Base-by-base conservation (phyloP, 192 early-diverging fungal species). In the Phlyctochytrium bullatum region DNA sequence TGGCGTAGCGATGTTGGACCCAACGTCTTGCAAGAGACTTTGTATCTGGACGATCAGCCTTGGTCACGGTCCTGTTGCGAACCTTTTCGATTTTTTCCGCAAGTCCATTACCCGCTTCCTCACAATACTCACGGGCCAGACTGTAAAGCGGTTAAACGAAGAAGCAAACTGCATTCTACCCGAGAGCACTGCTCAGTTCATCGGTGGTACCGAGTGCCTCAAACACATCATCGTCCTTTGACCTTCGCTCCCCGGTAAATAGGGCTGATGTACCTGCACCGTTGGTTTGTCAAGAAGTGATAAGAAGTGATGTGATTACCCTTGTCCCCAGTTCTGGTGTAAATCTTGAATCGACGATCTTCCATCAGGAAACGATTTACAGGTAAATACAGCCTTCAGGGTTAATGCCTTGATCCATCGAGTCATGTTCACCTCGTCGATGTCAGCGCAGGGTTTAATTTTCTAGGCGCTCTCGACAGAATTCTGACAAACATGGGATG, bases 241-340 rank as follows among this genome's bases (percentile, higher is more conserved):
- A 28, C n/a, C 92, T 85, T 34, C 94, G 83, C 73, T 98, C 93
- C 23, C 96, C 96, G 24, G 90, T 94, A 73, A 85, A 98, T 35
- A 98, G 80, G 0, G 92, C 77, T 0, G 94, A 95, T 12, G 91
- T 91, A 53, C 90, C 89, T 90, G 51, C 12, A 34, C 28, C 59
- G 52, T 29, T 17, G 4, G 32, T 61, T 31, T 10, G n/a, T 23
- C 24, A 16, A 61, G 20, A n/a, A 34, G 10, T 4, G 27, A 33
- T 2, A 14, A 53, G 30, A 12, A 35, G 16, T 68, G 31, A 24
- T 12, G 16, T 23, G n/a, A 31, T 6, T 36, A 86, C 91, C 92
- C 76, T 92, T 91, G 80, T 98, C 96, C 24, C 96, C 96, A 0
- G 93, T 98, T 28, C 90, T 86, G 14, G 96, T 98, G 79, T 98